Evolutionary conservation across 805 yeast genomes (phyloP).

Genomic region (Zygotorulaspora sp.): DNA sequence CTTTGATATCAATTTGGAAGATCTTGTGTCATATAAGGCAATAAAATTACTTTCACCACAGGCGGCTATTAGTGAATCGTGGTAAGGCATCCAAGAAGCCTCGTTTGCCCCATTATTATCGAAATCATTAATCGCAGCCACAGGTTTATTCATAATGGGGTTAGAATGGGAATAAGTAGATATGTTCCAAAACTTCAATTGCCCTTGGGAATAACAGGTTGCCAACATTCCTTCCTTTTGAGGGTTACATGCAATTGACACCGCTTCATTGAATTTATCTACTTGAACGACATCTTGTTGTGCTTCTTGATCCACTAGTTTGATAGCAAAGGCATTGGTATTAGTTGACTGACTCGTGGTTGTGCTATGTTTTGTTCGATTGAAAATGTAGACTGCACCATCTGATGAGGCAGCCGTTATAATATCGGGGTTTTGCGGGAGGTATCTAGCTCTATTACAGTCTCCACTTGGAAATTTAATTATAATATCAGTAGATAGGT

Average conservation of each 20-base stretch:
- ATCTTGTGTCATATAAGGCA: slow-evolving; percentile 52
- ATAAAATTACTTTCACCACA: slow-evolving; percentile 62
- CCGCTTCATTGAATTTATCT: slow-evolving; percentile 47
- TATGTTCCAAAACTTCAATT: slow-evolving; percentile 65
- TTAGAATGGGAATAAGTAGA: slow-evolving; percentile 35
- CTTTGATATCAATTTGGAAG: slow-evolving; percentile 10
- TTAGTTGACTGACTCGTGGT: slow-evolving; percentile 29
- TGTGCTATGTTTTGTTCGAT: slow-evolving; percentile 74
- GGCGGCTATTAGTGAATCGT: slow-evolving; percentile 55
- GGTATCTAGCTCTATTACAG: slow-evolving; percentile 63
- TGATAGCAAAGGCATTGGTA: slow-evolving; percentile 19
- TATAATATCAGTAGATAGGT: slow-evolving; percentile 24
- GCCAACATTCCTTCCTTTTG: slow-evolving; percentile 55
- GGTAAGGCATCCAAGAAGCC: slow-evolving; percentile 61
- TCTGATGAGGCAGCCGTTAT: slow-evolving; percentile 64
- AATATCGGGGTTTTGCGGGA: slow-evolving; percentile 85
- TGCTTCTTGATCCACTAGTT: slow-evolving; percentile 22
- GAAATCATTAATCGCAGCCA: slow-evolving; percentile 9
- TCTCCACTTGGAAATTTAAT: slow-evolving; percentile 45
- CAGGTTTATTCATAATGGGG: slow-evolving; percentile 28
- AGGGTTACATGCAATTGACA: slow-evolving; percentile 72
- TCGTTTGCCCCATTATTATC: slow-evolving; percentile 61
- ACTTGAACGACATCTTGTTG: slow-evolving; percentile 22
- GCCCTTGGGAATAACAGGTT: slow-evolving; percentile 61
- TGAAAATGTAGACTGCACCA: slow-evolving; percentile 67